phyloP scores from a whole-genome alignment of 2,329 filamentous ascomycete genomes.

The Curvularia sp. region DNA sequence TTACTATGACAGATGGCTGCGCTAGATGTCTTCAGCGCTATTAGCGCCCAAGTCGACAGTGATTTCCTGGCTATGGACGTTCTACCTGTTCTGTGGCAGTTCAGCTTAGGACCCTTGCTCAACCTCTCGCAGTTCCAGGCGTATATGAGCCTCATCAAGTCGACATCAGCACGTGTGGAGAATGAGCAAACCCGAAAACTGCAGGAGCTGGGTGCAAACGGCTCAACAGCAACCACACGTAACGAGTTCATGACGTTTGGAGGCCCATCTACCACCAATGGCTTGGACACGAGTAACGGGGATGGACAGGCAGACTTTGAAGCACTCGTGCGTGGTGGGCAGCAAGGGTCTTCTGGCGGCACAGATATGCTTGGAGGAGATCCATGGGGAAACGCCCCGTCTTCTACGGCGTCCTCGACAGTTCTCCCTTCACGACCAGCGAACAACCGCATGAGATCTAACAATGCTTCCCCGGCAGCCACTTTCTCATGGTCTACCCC shows the following conservation, averaged over 20 bases:
- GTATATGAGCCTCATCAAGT: constrained; percentile 90
- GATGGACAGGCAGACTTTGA: constrained; percentile 82
- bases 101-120: constrained; percentile 88
- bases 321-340: constrained; percentile 81
- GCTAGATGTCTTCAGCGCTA: constrained; percentile 81
- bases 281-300: constrained; percentile 62
- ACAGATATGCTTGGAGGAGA: constrained; percentile 54
- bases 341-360: constrained; percentile 47
- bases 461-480: constrained; percentile 45
- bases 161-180: constrained; percentile 79
- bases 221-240: constrained; percentile 61
- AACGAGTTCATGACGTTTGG: constrained; percentile 77
- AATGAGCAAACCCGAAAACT: constrained; percentile 88
- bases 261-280: constrained; percentile 61
- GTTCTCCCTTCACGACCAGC: constrained; percentile 43
- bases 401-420: constrained; percentile 42
- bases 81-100: constrained; percentile 87
- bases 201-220: constrained; percentile 75
- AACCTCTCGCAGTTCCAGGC: constrained; percentile 83
- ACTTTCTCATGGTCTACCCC: constrained; percentile 58
- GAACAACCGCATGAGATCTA: constrained; percentile 36
- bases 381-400: constrained; percentile 52
- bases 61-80: constrained; percentile 94
- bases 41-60: constrained; percentile 81
- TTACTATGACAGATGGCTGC: constrained; percentile 70